A percentile compares a stretch with the other conserved stretches of the same genome.
Conservation (phyloP, 202 grass and related monocot genomes). For the Schoenoplectus tabernaemontani region DNA sequence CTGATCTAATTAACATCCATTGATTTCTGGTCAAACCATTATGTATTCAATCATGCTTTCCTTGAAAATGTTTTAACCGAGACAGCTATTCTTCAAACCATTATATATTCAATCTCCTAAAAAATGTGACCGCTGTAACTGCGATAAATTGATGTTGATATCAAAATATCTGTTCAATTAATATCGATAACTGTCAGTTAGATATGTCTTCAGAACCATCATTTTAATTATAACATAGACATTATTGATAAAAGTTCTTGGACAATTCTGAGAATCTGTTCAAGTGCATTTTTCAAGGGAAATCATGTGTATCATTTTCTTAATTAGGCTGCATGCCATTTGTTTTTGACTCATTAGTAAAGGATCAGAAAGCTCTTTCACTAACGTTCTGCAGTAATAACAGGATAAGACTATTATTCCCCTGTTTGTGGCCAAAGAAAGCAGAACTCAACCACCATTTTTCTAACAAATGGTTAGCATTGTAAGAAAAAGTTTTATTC, state of each 20-base stretch:
- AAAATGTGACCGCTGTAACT: background rate
- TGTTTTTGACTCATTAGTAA: background rate
- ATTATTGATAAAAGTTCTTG: background rate
- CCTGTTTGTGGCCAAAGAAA: background rate
- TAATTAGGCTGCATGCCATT: background rate
- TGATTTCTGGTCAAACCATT: no score
- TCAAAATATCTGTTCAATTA: background rate
- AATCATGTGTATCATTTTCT: background rate
- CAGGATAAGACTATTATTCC: background rate
- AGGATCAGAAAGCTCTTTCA: background rate
- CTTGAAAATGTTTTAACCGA: conserved; percentile 35
- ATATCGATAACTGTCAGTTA: background rate
- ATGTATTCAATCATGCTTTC: background rate
- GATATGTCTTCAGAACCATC: background rate
- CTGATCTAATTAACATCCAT: no score
- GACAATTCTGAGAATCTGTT: background rate
- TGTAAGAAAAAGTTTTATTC: background rate
- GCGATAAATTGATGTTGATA: background rate
- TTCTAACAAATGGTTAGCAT: background rate
- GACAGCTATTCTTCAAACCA: background rate
- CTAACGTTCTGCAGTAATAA: background rate
- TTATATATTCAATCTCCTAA: background rate
- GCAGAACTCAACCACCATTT: background rate
- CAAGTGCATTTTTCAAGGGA: background rate
- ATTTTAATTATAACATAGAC: background rate